These are phyloP conservation scores for Coemansia sp. DNA, from an alignment of 192 early-diverging fungal genomes.

Conservation along the genomic window DNA sequence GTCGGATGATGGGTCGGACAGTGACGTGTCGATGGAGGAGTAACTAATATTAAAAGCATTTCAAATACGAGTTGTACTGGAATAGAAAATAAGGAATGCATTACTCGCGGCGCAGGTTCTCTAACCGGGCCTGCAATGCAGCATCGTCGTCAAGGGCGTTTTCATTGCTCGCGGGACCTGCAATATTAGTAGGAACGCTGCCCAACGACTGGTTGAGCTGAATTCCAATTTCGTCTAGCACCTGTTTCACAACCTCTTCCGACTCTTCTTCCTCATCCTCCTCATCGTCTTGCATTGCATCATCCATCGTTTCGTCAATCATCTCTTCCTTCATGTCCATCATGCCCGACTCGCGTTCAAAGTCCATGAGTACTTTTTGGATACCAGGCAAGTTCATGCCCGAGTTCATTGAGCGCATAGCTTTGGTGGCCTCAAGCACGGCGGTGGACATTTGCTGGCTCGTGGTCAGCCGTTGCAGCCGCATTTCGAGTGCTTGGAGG, in stretches of 20 bases:
- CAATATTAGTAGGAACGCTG: conserved; percentile 56
- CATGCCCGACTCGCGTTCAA: conserved; percentile 89
- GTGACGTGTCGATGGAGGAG: not conserved
- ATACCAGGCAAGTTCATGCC: conserved; percentile 92
- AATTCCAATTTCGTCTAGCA: conserved; percentile 96
- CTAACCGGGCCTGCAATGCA: conserved; percentile 84
- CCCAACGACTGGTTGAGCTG: conserved; percentile 50
- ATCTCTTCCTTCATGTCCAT: conserved; percentile 99
- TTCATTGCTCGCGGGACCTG: conserved; percentile 55
- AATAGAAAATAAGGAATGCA: not conserved
- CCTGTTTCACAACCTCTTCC: conserved; percentile 88
- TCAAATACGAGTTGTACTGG: too few relatives aligned
- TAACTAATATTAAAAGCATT: too few relatives aligned
- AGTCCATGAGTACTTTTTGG: conserved; percentile 96
- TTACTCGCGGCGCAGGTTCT: conserved; percentile 85
- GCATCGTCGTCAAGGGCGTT: conserved; percentile 60
- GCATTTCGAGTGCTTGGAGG: conserved; percentile 84
- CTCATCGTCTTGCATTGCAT: conserved; percentile 86
- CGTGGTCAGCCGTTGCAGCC: conserved; percentile 77
- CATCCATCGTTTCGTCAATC: conserved; percentile 98
- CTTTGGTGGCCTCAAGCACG: conserved; percentile 90
- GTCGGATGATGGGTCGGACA: not conserved
- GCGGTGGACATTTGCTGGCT: conserved; percentile 96
- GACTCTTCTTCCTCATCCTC: conserved; percentile 82
- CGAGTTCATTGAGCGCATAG: conserved; percentile 97